phyloP scores from a whole-genome alignment of 2,329 filamentous ascomycete species.

The Bipolaris sorokiniana region DNA sequence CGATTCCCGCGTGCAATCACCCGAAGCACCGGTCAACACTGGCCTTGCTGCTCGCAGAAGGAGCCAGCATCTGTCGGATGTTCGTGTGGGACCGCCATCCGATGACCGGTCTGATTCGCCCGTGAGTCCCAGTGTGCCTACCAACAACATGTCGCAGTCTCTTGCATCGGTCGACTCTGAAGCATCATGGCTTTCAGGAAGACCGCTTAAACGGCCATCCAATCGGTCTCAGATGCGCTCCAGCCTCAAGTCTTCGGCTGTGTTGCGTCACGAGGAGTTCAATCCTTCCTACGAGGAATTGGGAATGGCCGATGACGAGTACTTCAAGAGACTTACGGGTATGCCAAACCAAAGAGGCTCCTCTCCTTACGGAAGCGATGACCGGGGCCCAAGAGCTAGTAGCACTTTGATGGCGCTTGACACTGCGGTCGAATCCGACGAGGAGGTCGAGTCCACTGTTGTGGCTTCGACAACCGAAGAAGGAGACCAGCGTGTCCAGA shows the following conservation, averaged over 20 bases:
- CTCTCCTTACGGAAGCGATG: conserved; percentile 34
- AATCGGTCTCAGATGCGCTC: conserved; percentile 54
- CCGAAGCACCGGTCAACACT: conserved; percentile 63
- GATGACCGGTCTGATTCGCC: conserved; percentile 53
- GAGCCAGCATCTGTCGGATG: conserved; percentile 47
- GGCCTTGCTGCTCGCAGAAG: conserved; percentile 50
- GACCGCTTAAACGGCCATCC: conserved; percentile 59
- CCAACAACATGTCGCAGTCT: conserved; percentile 71
- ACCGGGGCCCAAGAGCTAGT: conserved; percentile 47
- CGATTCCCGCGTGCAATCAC: conserved; percentile 79
- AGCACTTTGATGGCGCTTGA: conserved; percentile 54
- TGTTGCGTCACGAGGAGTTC: conserved; percentile 59
- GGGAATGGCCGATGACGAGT: conserved; percentile 73
- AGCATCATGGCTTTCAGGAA: conserved; percentile 91
- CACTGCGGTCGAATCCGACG: conserved; percentile 52
- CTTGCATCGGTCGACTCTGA: conserved; percentile 95
- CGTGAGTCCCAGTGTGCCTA: conserved; percentile 41
- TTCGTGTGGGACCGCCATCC: conserved; percentile 35
- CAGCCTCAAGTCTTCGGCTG: conserved; percentile 53
- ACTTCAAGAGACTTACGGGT: conserved; percentile 65
- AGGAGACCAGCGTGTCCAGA: conserved; percentile 57
- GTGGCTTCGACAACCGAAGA: conserved; percentile 32
- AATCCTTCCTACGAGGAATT: conserved; percentile 70
- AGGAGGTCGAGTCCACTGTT: conserved; percentile 28
- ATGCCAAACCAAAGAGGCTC: conserved; percentile 53